A percentile compares a stretch with the other conserved stretches of the same genome.
These are phyloP conservation scores for Capronia coronata DNA, from an alignment of 2,329 filamentous ascomycete species.

Conservation along the genomic window DNA sequence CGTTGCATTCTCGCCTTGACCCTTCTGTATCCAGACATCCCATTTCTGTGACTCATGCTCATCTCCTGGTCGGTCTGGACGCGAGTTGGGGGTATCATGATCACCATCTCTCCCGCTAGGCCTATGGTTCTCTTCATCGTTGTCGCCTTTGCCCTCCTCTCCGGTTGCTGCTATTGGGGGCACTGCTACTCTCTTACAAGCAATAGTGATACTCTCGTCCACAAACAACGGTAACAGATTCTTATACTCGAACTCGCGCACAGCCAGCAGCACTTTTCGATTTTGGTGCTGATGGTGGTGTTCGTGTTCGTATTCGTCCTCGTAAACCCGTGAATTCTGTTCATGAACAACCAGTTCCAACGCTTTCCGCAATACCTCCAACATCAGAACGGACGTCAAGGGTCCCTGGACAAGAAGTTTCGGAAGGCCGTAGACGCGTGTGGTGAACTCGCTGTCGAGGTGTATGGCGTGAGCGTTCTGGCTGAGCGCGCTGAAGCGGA, in stretches of 20 bases:
- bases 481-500: conserved; percentile 83
- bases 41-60: conserved; percentile 56
- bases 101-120: too few relatives aligned
- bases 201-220: conserved; percentile 63
- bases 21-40: conserved; percentile 45
- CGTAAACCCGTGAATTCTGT: not conserved
- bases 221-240: conserved; percentile 79
- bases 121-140: too few relatives aligned
- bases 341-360: not conserved
- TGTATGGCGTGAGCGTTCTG: conserved; percentile 93
- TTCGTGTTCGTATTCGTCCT: too few relatives aligned
- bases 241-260: conserved; percentile 64
- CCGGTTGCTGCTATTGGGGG: too few relatives aligned
- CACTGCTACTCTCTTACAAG: conserved; percentile 55
- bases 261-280: conserved; percentile 27
- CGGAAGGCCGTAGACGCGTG: conserved; percentile 64
- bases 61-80: too few relatives aligned
- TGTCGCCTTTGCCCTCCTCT: too few relatives aligned
- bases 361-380: conserved; percentile 51
- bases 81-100: too few relatives aligned
- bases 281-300: not conserved
- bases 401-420: conserved; percentile 82
- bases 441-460: conserved; percentile 65
- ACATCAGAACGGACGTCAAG: conserved; percentile 68
- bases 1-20: conserved; percentile 12